These are phyloP conservation scores for Quercus tomentella DNA, from an alignment of 331 rosid species.

Conservation along the genomic window DNA sequence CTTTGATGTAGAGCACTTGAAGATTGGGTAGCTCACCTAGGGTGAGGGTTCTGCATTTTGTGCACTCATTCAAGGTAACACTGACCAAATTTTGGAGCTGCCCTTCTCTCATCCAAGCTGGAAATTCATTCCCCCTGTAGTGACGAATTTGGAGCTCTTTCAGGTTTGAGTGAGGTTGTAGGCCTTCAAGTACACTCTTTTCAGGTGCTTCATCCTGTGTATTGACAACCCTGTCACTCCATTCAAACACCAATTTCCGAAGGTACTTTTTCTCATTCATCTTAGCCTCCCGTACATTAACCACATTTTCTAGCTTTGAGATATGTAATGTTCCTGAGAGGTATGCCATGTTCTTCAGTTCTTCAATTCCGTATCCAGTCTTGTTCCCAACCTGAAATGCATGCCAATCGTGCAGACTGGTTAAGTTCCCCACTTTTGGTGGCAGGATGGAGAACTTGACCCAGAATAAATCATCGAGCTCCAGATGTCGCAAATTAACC, in stretches of 20 bases:
- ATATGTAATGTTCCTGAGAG: neutral
- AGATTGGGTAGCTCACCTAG: neutral
- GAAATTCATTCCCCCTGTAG: conserved; percentile 6
- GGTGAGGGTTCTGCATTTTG: neutral
- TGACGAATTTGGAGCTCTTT: neutral
- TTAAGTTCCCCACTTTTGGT: conserved; percentile 1
- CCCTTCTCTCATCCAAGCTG: conserved; percentile 2
- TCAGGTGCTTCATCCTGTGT: neutral
- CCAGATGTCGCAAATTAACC: conserved; percentile 10
- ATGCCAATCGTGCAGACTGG: conserved; percentile 4
- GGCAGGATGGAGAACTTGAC: neutral
- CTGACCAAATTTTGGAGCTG: neutral
- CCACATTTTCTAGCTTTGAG: conserved; percentile 14
- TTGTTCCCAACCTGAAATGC: neutral
- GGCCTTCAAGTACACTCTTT: neutral
- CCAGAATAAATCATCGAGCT: conserved; percentile 21
- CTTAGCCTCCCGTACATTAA: neutral
- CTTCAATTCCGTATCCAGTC: neutral
- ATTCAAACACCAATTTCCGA: conserved; percentile 1
- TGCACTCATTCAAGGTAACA: conserved; percentile 2
- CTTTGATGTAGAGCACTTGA: neutral
- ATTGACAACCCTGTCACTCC: neutral
- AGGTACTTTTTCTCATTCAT: conserved; percentile 4
- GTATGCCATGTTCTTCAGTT: conserved; percentile 1
- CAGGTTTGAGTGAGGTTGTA: neutral